Base-by-base conservation (phyloP, 202 grass and related monocot genomes). In the Setaria viridis region DNA sequence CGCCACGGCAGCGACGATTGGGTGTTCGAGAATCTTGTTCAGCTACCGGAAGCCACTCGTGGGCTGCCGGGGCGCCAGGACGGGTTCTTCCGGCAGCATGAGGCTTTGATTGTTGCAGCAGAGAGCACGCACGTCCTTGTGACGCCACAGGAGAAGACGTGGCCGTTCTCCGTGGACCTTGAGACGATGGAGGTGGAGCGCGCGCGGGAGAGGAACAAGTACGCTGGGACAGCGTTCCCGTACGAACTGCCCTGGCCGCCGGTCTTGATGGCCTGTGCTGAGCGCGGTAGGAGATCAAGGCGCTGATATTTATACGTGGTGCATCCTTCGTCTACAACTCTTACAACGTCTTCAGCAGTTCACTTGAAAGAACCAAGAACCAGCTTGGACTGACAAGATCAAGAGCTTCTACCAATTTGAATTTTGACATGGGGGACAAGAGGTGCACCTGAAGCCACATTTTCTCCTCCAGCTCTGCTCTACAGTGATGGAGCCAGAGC, bases 131-230 rank as follows among this genome's bases (percentile, higher is more conserved):
- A 56, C 65, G 4, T 81, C 32, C 34, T 55, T 7, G 7, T 81
- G 34, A 50, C 50, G 33, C 63, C 65, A n/a, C 7, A 30, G 34
- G 79, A 70, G 65, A 37, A 70, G 79, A 43, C 78, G 20, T 80
- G 78, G 47, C 33, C 54, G 9, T 56, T 80, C 78, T 80, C 11
- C 63, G 33, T 69, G 6, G 58, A 78, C 6, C 19, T 80, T 11
- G 20, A 80, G 17, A 69, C 64, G 1, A 69, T 80, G 63, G 63
- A 69, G 48, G 33, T 53, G 2, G 63, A 68, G 46, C 48, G 62
- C 1, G 47, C 6, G 6, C 63, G 10, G 4, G 46, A 2, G 48
- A 68, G 46, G 77, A 39, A 80, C 46, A 35, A 1, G 62, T 49
- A 37, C 10, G 3, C 45, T 0, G 62, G 45, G 15, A 14, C 9